Conservation (phyloP, 495 filamentous ascomycete genomes). For the Tricharina praecox region DNA sequence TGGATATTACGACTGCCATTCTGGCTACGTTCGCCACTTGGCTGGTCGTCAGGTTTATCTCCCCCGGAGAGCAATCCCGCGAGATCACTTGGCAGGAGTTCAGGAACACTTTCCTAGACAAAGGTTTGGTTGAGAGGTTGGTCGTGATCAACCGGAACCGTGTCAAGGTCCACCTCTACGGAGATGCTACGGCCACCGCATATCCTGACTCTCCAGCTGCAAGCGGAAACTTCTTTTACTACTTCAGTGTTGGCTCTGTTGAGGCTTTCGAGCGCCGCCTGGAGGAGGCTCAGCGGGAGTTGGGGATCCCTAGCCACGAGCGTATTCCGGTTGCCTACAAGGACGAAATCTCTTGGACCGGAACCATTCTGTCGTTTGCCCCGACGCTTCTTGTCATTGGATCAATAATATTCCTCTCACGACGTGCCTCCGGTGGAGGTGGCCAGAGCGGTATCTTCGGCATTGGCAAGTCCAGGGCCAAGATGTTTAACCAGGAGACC, state of each 20-base stretch:
- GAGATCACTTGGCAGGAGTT: slow-evolving; percentile 99
- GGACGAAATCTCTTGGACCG: slow-evolving; percentile 51
- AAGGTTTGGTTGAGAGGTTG: slow-evolving; percentile 86
- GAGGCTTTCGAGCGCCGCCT: slow-evolving; percentile 79
- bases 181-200: slow-evolving; percentile 54
- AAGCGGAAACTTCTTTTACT: slow-evolving; percentile 49
- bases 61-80: slow-evolving; percentile 46
- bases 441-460: slow-evolving; percentile 74
- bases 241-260: slow-evolving; percentile 89
- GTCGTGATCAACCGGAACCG: slow-evolving; percentile 54
- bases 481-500: slow-evolving; percentile 91
- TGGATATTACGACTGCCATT: slow-evolving; percentile 41
- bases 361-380: slow-evolving; percentile 56
- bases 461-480: slow-evolving; percentile 86
- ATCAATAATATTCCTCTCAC: slow-evolving; percentile 52
- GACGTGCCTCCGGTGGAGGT: slow-evolving; percentile 43
- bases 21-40: slow-evolving; percentile 44
- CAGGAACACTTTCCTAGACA: slow-evolving; percentile 76
- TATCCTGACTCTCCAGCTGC: slow-evolving; percentile 68
- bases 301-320: slow-evolving; percentile 66
- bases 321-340: slow-evolving; percentile 81
- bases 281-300: slow-evolving; percentile 70
- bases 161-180: slow-evolving; percentile 71
- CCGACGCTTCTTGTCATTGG: slow-evolving; percentile 77
- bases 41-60: slow-evolving; percentile 41